Evolutionary conservation across 208 protist species (phyloP), one percentile per base, ranked within the genome.

Genomic region (Leishmania tarentolae): DNA sequence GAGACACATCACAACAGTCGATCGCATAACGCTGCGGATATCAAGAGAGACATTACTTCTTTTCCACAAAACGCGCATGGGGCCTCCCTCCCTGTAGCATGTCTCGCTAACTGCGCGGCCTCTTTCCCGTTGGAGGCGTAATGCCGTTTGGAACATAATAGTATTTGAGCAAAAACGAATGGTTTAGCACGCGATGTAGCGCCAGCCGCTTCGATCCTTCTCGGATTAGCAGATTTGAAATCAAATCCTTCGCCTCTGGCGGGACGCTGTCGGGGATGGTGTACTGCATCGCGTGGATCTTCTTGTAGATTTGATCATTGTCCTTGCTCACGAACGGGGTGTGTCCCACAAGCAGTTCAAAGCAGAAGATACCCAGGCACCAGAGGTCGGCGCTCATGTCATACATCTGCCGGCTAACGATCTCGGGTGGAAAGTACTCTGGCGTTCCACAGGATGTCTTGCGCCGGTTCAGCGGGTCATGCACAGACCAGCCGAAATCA

Each of bases 401-500:
- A 88, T 99, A 97, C 13, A 80, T 66, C 78, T 97, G 91, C 46
- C 93, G 89, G 65, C 98, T 92, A n/a, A 99, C 89, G 87, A 99
- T 99, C 88, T 99, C 99, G 0, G 99, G 99, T 15, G 99, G 98
- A 42, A 99, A 96, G 89, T 99, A 99, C 93, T 99, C 99, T 3
- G 99, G 96, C 7, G 99, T 99, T 21, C 99, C 98, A 80, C 98
- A 99, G 35, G 98, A 93, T 46, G 98, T 99, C 82, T 94, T 97
- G 69, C 97, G 91, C 19, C 96, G 89, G 73, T 93, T 93, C 40
- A 95, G 90, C 21, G 98, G 98, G 71, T 99, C 95, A 86, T 99
- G 99, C 57, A 99, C 99, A 9, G 95, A 98, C 99, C 99, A 99
- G 31, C 99, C 99, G 94, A 99, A 99, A 88, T 99, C 99, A 9